Conservation (phyloP, 495 filamentous ascomycete species). For the Xylaria grammica region DNA sequence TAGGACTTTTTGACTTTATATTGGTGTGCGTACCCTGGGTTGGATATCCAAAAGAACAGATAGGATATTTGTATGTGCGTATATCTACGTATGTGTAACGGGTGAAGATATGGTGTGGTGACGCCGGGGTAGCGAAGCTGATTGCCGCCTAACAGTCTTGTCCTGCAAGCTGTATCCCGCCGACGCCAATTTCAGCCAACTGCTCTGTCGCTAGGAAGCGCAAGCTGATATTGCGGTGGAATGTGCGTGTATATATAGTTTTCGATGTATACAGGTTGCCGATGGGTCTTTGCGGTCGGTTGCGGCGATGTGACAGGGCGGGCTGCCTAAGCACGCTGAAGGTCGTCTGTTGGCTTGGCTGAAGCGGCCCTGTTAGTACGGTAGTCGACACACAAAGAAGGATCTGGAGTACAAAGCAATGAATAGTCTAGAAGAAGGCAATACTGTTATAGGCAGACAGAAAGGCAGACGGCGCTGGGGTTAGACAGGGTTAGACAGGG, state of each 20-base stretch:
- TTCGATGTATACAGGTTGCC: neutral
- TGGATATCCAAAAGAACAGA: slow-evolving; percentile 25
- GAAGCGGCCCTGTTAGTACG: slow-evolving; percentile 10
- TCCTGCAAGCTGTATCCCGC: slow-evolving; percentile 36
- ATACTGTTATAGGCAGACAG: slow-evolving; percentile 9
- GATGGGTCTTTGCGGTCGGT: neutral
- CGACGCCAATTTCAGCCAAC: slow-evolving; percentile 17
- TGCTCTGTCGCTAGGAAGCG: slow-evolving; percentile 16
- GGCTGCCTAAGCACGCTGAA: slow-evolving; percentile 2
- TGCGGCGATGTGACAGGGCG: slow-evolving; percentile 13
- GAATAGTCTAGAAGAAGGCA: neutral
- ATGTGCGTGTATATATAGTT: slow-evolving; percentile 14
- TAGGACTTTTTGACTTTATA: slow-evolving; percentile 21
- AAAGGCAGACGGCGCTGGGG: slow-evolving; percentile 8
- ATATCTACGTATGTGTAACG: slow-evolving; percentile 18
- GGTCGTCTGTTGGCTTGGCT: slow-evolving; percentile 8
- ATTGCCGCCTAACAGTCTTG: slow-evolving; percentile 34
- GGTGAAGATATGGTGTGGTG: neutral
- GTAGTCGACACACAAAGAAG: neutral
- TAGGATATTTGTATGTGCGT: slow-evolving; percentile 17
- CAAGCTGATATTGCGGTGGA: slow-evolving; percentile 9
- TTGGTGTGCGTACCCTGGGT: slow-evolving; percentile 38
- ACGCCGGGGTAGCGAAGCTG: slow-evolving; percentile 17
- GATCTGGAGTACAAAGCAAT: neutral
- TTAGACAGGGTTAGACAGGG: slow-evolving; percentile 6